These are phyloP conservation scores for Zizania palustris DNA, from an alignment of 202 grass and related monocot genomes.

Conservation along the genomic window DNA sequence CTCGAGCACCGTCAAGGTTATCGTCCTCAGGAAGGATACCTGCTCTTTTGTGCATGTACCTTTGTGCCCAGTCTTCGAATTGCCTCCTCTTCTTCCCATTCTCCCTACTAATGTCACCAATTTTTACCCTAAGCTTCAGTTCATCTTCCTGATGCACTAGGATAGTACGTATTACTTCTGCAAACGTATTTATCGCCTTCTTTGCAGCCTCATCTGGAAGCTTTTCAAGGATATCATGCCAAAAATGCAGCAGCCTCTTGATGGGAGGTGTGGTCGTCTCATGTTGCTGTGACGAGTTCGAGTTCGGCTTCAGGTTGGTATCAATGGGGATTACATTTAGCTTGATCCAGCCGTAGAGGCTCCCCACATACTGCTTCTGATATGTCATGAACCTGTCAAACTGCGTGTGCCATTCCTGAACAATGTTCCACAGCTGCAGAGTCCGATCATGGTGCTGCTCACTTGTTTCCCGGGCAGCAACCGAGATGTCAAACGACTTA, in stretches of 20 bases:
- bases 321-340: slow-evolving; percentile 82
- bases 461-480: slow-evolving; percentile 53
- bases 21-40: slow-evolving; percentile 38
- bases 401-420: slow-evolving; percentile 66
- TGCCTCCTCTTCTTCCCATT: slow-evolving; percentile 58
- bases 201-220: slow-evolving; percentile 53
- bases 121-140: slow-evolving; percentile 53
- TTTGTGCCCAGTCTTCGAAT: slow-evolving; percentile 70
- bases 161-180: slow-evolving; percentile 58
- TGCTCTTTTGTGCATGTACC: slow-evolving; percentile 58
- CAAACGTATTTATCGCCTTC: slow-evolving; percentile 57
- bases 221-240: slow-evolving; percentile 66
- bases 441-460: slow-evolving; percentile 64
- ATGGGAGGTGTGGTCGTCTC: slow-evolving; percentile 57
- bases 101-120: slow-evolving; percentile 55
- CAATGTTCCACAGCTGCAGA: slow-evolving; percentile 52
- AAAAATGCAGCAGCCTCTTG: slow-evolving; percentile 66
- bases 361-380: slow-evolving; percentile 67
- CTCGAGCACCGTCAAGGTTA: slow-evolving; percentile 29
- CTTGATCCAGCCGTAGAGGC: slow-evolving; percentile 72
- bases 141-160: slow-evolving; percentile 68
- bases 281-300: slow-evolving; percentile 57
- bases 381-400: slow-evolving; percentile 60
- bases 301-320: slow-evolving; percentile 65
- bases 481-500: slow-evolving; percentile 54